Evolutionary conservation across 805 yeast species (phyloP), one percentile per base, ranked within the genome.

Genomic region (Kodamaea laetipori): DNA sequence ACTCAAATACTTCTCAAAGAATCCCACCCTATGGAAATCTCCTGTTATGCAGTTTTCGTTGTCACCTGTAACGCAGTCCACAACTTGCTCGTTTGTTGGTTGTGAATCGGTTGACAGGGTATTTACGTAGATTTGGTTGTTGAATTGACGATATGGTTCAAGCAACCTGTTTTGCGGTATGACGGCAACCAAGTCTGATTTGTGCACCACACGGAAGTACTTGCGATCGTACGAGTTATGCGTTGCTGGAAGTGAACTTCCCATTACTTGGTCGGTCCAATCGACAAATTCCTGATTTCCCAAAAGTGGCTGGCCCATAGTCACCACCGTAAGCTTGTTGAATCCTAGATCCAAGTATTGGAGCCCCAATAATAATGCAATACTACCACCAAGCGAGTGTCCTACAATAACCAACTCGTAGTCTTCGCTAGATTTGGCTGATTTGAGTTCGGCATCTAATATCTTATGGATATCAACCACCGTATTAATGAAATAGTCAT

Each of bases 291-390:
- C 54, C 12, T 52, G 45, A 49, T 73, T 72, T 2, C 77, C 78
- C 5, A 69, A 45, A 16, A 69, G 56, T 0, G 78, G 78, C 52
- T 65, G 76, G 1, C 77, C 78, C 68, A 71, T 61, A 1, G 77
- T 71, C 4, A 70, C 62, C 30, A 73, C 36, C 0, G 60, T 56
- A 30, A 63, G 37, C 16, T 58, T 56, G 12, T 62, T 57, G 43
- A 52, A 63, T 1, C 73, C 72, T 40, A 60, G 46, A 45, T 65
- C 70, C 8, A 66, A 51, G 41, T 60, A 65, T 42, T 69, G 66
- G 11, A 71, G 52, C 5, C 66, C 66, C 9, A 72, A 47, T 2
- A 73, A 52, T 10, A 67, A 49, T 0, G 68, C 71, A 24, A 71
- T 63, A 1, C 74, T 60, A 3, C 77, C 77, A 1, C 77, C 78